Percentiles rank a stretch among this genome's conserved stretches.
Evolutionary conservation across 2,329 filamentous ascomycete species (phyloP).

Genomic region (Aureobasidium sp.): DNA sequence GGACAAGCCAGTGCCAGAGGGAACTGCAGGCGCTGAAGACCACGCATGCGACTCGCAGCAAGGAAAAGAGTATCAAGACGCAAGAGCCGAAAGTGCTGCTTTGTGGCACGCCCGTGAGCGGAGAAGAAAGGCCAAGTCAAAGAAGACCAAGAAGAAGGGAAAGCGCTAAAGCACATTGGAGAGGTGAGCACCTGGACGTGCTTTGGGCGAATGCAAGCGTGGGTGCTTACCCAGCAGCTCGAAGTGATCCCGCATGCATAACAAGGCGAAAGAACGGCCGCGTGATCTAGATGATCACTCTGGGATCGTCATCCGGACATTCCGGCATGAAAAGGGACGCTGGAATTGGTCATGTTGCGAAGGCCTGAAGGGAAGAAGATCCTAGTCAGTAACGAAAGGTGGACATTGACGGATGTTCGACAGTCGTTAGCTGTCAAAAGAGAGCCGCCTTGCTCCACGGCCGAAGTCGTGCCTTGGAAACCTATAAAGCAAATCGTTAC

Average conservation of each 20-base stretch:
- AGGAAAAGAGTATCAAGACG: too few species aligned
- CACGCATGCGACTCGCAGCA: too few species aligned
- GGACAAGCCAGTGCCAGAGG: too few species aligned
- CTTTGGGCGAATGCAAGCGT: too few species aligned
- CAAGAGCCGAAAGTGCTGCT: too few species aligned
- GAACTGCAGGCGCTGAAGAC: too few species aligned
- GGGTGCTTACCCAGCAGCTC: not conserved
- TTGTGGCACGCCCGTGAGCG: too few species aligned
- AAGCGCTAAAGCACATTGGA: too few species aligned
- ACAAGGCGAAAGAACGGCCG: conserved; percentile 1
- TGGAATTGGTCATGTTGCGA: not conserved
- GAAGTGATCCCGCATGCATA: conserved; percentile 8
- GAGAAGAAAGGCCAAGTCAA: too few species aligned
- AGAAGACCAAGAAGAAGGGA: too few species aligned
- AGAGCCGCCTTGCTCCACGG: not conserved
- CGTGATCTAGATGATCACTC: not conserved
- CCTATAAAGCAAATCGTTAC: not conserved
- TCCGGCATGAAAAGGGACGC: not conserved
- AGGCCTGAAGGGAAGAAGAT: too few species aligned
- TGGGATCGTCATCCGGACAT: not conserved
- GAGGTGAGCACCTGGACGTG: too few species aligned
- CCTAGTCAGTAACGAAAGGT: not conserved
- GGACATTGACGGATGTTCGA: not conserved
- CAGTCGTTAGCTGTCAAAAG: not conserved
- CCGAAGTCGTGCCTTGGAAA: not conserved